Percentiles rank a stretch among this genome's conserved stretches.
Evolutionary conservation across 305 asterid species (phyloP).

Genomic region (Vinca major): DNA sequence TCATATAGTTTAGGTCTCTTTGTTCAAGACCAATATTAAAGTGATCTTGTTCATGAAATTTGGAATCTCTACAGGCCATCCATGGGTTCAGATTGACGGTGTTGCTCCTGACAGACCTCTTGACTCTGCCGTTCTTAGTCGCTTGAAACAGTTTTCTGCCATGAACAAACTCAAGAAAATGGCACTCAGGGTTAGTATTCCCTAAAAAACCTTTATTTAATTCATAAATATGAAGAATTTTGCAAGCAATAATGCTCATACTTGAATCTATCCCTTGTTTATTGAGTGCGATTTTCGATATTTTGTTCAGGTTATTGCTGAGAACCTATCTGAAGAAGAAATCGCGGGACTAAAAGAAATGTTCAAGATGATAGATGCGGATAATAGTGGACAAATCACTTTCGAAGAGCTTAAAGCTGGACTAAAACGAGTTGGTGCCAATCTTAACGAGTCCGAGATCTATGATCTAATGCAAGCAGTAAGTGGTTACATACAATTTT

Average conservation of each 20-base stretch:
- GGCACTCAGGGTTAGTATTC: constrained; percentile 55
- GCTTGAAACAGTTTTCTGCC: constrained; percentile 71
- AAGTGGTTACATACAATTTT: constrained; percentile 16
- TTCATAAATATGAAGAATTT: no score
- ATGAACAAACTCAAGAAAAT: constrained; percentile 82
- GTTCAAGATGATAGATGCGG: constrained; percentile 58
- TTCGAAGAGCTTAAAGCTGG: constrained; percentile 71
- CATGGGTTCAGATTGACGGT: constrained; percentile 76
- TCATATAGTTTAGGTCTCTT: neutral
- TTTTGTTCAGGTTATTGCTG: constrained; percentile 57
- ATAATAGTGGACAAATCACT: constrained; percentile 54
- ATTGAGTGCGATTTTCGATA: neutral
- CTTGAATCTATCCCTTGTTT: neutral
- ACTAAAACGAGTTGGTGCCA: constrained; percentile 58
- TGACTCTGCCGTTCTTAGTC: constrained; percentile 61
- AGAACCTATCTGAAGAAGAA: constrained; percentile 66
- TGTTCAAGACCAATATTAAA: neutral
- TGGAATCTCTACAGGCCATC: constrained; percentile 57
- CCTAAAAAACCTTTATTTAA: neutral
- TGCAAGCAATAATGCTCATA: no score
- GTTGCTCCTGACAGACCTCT: constrained; percentile 75
- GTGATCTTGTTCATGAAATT: neutral
- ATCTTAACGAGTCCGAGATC: constrained; percentile 65
- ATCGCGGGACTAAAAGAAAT: constrained; percentile 61
- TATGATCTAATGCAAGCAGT: constrained; percentile 63